Percentiles rank a stretch among this genome's conserved stretches.
phyloP scores from a whole-genome alignment of 495 filamentous ascomycete genomes.

The Penicillium verhagenii region DNA sequence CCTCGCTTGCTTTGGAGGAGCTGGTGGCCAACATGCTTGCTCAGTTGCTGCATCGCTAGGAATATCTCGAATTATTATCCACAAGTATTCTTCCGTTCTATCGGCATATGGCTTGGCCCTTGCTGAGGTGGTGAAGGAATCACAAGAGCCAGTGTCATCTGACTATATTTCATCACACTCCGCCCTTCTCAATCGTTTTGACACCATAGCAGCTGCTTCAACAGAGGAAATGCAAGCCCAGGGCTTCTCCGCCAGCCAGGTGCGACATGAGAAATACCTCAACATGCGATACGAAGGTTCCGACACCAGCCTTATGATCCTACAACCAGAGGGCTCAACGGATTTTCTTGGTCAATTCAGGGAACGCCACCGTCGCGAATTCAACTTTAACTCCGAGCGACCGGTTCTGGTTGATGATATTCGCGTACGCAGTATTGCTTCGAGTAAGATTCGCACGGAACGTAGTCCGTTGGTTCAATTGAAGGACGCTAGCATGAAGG shows the following conservation, averaged over 20 bases:
- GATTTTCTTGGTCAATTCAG: conserved; percentile 47
- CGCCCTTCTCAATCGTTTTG: conserved; percentile 34
- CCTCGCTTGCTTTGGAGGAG: conserved; percentile 90
- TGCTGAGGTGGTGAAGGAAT: conserved; percentile 91
- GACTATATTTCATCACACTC: conserved; percentile 35
- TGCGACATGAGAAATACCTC: conserved; percentile 49
- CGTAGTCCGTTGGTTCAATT: conserved; percentile 42
- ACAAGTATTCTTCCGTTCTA: conserved; percentile 89
- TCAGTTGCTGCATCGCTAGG: conserved; percentile 71
- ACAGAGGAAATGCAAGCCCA: conserved; percentile 39
- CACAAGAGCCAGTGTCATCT: conserved; percentile 71
- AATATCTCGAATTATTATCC: conserved; percentile 82
- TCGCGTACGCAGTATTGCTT: conserved; percentile 48
- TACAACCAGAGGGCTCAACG: conserved; percentile 37
- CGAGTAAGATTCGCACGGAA: conserved; percentile 40
- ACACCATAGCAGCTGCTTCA: conserved; percentile 29
- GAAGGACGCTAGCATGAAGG: conserved; percentile 30
- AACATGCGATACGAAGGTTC: conserved; percentile 56
- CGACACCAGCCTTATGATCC: conserved; percentile 53
- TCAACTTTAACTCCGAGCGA: conserved; percentile 51
- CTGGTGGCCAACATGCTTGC: conserved; percentile 93
- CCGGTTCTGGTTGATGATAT: conserved; percentile 53
- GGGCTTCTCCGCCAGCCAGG: conserved; percentile 40
- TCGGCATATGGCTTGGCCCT: conserved; percentile 97
- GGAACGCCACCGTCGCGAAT: conserved; percentile 49